A percentile compares a stretch with the other conserved stretches of the same genome.
phyloP scores from a whole-genome alignment of 2,329 filamentous ascomycete species.

The Calonectria hawksworthii region DNA sequence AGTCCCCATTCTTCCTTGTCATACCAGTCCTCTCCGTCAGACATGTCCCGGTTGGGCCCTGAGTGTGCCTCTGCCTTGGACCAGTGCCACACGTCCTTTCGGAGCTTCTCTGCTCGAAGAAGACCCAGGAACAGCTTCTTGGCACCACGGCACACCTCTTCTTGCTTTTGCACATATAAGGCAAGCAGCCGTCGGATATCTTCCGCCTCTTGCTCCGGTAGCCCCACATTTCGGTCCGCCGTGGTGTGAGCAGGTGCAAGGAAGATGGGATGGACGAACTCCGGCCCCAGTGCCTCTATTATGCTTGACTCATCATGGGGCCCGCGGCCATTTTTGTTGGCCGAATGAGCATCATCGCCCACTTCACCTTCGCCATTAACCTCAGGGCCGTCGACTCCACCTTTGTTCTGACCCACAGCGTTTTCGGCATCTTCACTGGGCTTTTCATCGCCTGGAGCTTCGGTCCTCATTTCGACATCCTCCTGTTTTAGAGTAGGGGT shows the following conservation, averaged over 20 bases:
- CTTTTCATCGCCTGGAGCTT: background rate
- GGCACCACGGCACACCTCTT: slow-evolving; percentile 82
- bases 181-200: slow-evolving; percentile 81
- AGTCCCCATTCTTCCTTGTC: slow-evolving; percentile 85
- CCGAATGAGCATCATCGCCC: slow-evolving; percentile 13
- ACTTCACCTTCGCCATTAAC: slow-evolving; percentile 14
- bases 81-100: slow-evolving; percentile 80
- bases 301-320: slow-evolving; percentile 15
- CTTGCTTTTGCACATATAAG: slow-evolving; percentile 87
- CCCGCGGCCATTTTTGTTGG: slow-evolving; percentile 25
- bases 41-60: slow-evolving; percentile 79
- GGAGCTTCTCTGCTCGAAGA: slow-evolving; percentile 78
- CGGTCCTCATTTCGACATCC: slow-evolving; percentile 13
- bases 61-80: slow-evolving; percentile 83
- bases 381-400: background rate
- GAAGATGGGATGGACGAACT: slow-evolving; percentile 83
- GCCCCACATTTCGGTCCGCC: slow-evolving; percentile 78
- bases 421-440: slow-evolving; percentile 11
- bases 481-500: slow-evolving; percentile 29
- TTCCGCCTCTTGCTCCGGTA: slow-evolving; percentile 82
- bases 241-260: slow-evolving; percentile 72
- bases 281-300: slow-evolving; percentile 53
- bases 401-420: slow-evolving; percentile 6
- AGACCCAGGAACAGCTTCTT: slow-evolving; percentile 78
- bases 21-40: slow-evolving; percentile 91